These are phyloP conservation scores for Colletotrichum plurivorum DNA, from an alignment of 2,329 filamentous ascomycete species.

Conservation along the genomic window DNA sequence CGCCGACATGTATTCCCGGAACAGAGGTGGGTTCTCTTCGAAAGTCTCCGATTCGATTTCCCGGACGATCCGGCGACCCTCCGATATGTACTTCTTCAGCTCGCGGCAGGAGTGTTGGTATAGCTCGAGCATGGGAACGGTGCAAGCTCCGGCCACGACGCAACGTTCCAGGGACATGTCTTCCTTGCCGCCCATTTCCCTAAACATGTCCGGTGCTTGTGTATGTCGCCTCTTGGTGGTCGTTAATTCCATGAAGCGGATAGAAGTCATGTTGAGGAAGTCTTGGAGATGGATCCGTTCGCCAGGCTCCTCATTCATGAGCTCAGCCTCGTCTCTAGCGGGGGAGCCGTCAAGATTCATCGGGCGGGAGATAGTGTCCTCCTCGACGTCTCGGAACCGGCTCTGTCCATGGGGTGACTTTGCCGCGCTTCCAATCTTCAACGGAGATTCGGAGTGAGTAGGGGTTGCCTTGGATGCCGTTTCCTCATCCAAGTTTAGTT, in stretches of 20 bases:
- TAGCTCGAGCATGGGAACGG: conserved; percentile 91
- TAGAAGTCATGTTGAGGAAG: conserved; percentile 94
- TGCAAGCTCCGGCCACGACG: conserved; percentile 91
- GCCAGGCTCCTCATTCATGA: conserved; percentile 65
- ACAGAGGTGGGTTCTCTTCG: conserved; percentile 90
- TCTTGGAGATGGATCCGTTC: conserved; percentile 87
- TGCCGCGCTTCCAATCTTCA: conserved; percentile 55
- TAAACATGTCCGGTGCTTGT: conserved; percentile 69
- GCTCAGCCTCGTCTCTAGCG: conserved; percentile 57
- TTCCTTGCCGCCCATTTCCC: conserved; percentile 62
- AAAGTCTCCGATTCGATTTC: conserved; percentile 92
- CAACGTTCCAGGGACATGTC: conserved; percentile 79
- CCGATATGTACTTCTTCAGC: conserved; percentile 95
- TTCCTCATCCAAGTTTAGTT: conserved; percentile 60
- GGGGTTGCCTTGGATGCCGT: conserved; percentile 54
- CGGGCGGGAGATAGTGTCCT: conserved; percentile 58
- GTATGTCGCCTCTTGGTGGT: conserved; percentile 95
- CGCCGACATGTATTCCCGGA: conserved; percentile 91
- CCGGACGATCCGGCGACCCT: conserved; percentile 89
- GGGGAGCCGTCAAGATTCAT: conserved; percentile 60
- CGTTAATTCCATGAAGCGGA: conserved; percentile 98
- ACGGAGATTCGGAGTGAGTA: conserved; percentile 62
- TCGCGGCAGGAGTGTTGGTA: conserved; percentile 97
- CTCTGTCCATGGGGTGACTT: conserved; percentile 71
- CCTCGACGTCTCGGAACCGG: conserved; percentile 69